Evolutionary conservation across 192 early-diverging fungal species (phyloP).

Genomic region (Coemansia asiatica): DNA sequence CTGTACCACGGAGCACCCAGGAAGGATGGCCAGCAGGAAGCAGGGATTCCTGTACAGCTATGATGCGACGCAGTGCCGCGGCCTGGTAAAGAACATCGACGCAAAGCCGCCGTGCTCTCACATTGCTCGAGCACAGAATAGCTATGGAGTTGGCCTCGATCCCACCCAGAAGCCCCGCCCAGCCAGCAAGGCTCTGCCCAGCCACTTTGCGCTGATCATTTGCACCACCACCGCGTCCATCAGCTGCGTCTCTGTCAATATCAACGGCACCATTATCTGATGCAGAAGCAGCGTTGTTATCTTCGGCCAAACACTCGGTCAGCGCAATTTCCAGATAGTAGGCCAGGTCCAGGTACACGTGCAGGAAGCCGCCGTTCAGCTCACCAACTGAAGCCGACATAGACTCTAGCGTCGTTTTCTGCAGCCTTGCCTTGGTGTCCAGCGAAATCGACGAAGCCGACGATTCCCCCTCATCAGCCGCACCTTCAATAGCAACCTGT

Average conservation of each 20-base stretch:
- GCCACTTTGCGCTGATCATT: constrained; percentile 14
- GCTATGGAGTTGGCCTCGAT: constrained; percentile 46
- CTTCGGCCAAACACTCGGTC: constrained; percentile 24
- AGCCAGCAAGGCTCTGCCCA: constrained; percentile 24
- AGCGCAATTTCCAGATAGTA: constrained; percentile 49
- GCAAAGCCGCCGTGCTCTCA: constrained; percentile 29
- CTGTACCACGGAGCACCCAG: constrained; percentile 29
- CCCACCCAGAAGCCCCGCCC: constrained; percentile 35
- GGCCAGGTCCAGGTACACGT: constrained; percentile 67
- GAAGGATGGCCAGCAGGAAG: constrained; percentile 18
- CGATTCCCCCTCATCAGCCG: constrained; percentile 26
- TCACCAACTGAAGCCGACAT: constrained; percentile 11
- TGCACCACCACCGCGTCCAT: background rate
- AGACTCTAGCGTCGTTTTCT: constrained; percentile 14
- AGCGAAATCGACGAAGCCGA: constrained; percentile 27
- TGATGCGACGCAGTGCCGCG: constrained; percentile 32
- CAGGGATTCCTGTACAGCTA: constrained; percentile 24
- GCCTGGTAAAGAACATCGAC: constrained; percentile 45
- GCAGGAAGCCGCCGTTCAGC: constrained; percentile 60
- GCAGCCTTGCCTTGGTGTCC: constrained; percentile 34
- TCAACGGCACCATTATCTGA: background rate
- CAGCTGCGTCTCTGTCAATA: background rate
- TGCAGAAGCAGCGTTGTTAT: background rate
- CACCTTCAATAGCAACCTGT: constrained; percentile 9
- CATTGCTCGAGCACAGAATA: constrained; percentile 46